Evolutionary conservation across 345 rosid genomes (phyloP).

Genomic region (Carallia pectinifolia): DNA sequence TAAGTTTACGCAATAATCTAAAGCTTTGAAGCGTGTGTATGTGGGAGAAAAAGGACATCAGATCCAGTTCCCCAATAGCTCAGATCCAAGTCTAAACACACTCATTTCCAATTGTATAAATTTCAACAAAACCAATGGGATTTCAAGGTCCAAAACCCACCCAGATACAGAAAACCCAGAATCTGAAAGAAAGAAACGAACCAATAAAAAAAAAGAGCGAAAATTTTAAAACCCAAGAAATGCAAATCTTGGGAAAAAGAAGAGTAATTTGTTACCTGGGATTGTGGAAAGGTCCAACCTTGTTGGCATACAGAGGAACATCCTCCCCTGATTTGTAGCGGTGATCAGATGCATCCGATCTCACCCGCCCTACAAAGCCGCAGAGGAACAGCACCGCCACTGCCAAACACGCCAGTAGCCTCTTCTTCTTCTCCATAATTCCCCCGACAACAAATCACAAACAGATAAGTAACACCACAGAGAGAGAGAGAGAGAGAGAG

Average conservation of each 20-base stretch:
- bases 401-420: conserved; percentile 12
- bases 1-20: too few relatives aligned
- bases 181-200: too few relatives aligned
- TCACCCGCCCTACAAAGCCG: conserved; percentile 5
- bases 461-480: background rate
- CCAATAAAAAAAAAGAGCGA: background rate
- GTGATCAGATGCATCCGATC: conserved; percentile 38
- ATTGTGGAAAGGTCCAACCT: conserved; percentile 40
- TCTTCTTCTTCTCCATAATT: conserved; percentile 10
- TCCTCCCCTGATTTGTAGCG: conserved; percentile 30
- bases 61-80: background rate
- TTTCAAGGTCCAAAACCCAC: too few relatives aligned
- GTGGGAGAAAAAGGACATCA: background rate
- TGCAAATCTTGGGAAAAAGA: background rate
- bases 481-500: background rate
- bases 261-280: conserved; percentile 22
- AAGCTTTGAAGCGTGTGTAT: background rate
- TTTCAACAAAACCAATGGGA: background rate
- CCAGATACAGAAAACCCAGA: too few relatives aligned
- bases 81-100: background rate
- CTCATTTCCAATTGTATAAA: background rate
- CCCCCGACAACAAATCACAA: background rate
- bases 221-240: background rate
- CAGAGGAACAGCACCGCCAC: conserved; percentile 7
- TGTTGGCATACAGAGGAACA: conserved; percentile 39